phyloP scores from a whole-genome alignment of 805 yeast genomes.

The Kodamaea laetipori region DNA sequence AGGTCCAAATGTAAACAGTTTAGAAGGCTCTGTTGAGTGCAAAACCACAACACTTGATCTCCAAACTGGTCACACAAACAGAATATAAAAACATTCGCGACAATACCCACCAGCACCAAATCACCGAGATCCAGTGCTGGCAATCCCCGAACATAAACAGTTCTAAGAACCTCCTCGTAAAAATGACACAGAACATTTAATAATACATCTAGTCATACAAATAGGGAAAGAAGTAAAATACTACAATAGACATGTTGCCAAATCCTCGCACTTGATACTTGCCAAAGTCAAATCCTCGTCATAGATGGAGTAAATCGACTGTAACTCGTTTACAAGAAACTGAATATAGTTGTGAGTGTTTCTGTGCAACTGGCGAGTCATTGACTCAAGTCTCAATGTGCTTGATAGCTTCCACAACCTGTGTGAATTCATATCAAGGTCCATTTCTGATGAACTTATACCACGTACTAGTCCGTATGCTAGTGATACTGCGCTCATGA shows the following conservation, averaged over 20 bases:
- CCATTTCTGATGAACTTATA: background rate
- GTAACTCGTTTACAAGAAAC: constrained; percentile 16
- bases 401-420: background rate
- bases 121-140: no score
- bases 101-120: no score
- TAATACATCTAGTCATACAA: no score
- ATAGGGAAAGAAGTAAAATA: constrained; percentile 1
- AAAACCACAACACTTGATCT: no score
- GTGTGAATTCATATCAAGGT: background rate
- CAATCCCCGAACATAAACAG: no score
- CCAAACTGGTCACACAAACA: no score
- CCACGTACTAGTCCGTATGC: constrained; percentile 16
- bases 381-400: constrained; percentile 9
- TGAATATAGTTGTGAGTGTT: constrained; percentile 17
- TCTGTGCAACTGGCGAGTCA: constrained; percentile 8
- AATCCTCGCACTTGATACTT: constrained; percentile 15
- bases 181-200: background rate
- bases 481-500: constrained; percentile 16
- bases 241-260: constrained; percentile 7
- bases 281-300: constrained; percentile 14
- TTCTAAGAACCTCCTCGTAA: background rate
- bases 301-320: constrained; percentile 11
- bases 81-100: no score
- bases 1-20: no score
- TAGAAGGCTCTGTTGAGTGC: no score